Base-by-base conservation (phyloP, 2,329 filamentous ascomycete species). In the Daldinia eschscholtzii region DNA sequence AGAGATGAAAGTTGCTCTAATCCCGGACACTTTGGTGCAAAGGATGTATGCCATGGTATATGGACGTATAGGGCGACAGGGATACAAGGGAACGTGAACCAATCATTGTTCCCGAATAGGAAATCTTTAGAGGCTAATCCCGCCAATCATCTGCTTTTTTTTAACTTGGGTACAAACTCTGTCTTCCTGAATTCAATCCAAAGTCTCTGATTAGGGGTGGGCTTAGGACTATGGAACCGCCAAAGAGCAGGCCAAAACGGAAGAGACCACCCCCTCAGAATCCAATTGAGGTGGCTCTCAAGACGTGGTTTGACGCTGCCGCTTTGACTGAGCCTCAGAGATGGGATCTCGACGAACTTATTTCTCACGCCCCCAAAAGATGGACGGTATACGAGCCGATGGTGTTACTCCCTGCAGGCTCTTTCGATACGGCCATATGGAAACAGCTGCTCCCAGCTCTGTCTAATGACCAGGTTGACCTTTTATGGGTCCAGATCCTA, bases 371-470 rank as follows among this genome's bases (percentile, higher is more conserved):
- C 2, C 88, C 89, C 0, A 88, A 86, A 72, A 80, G 88, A 69
- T 91, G 87, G 83, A 85, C 85, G 0, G 80, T 86, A 12, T 91
- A 91, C 73, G 85, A 86, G 63, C 88, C 88, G 9, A 87, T 91
- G 84, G 83, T 85, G 4, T 81, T 91, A 15, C 81, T 91, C 1
- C 88, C 89, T 0, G 83, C 85, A 0, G 88, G 88, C 28, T 88
- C 87, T 71, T 89, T 91, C 78, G 76, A 79, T 3, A 76, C 78
- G 4, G 18, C 70, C 1, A 52, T 73, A 2, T 89, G 86, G 86
- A 73, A 71, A 1, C 50, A 68, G 3, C 57, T 84, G 1, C 74
- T 88, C 13, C 15, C 35, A 0, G 61, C 4, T 15, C 6, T 46
- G 10, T 4, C 35, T 23, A 15, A 41, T 10, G 61, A 76, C 0